Conservation (phyloP, 257 asterid species). For the Thymus quinquecostatus region DNA sequence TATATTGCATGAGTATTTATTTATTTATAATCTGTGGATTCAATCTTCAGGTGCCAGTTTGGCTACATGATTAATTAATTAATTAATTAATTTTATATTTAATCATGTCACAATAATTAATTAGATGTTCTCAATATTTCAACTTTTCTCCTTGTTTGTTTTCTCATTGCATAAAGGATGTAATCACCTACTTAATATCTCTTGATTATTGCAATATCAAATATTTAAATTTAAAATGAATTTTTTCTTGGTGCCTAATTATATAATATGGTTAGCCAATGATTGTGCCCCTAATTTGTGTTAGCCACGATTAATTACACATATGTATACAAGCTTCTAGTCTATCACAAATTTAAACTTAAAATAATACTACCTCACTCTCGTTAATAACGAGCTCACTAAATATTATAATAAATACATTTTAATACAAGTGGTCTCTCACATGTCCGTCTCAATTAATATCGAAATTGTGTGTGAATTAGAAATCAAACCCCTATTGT, state of each 20-base stretch:
- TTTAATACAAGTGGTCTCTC: no score
- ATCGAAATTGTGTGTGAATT: no score
- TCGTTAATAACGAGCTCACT: no score
- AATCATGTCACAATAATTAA: background rate
- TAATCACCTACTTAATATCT: background rate
- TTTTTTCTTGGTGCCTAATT: slow-evolving; percentile 2
- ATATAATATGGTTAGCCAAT: background rate
- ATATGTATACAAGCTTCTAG: background rate
- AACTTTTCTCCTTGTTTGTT: background rate
- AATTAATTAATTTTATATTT: background rate
- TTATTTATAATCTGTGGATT: background rate
- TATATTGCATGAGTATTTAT: background rate
- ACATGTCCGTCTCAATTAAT: no score
- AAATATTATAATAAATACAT: no score
- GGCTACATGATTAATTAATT: background rate
- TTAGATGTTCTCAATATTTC: background rate
- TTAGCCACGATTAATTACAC: background rate
- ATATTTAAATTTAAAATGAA: background rate
- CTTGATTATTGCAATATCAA: background rate
- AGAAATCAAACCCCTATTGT: no score
- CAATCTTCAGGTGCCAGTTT: slow-evolving; percentile 31
- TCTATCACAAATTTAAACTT: no score
- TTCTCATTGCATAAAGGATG: background rate
- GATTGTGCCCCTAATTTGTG: background rate
- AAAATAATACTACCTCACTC: no score